phyloP scores from a whole-genome alignment of 2,329 filamentous ascomycete genomes.

The Amauroascus niger region DNA sequence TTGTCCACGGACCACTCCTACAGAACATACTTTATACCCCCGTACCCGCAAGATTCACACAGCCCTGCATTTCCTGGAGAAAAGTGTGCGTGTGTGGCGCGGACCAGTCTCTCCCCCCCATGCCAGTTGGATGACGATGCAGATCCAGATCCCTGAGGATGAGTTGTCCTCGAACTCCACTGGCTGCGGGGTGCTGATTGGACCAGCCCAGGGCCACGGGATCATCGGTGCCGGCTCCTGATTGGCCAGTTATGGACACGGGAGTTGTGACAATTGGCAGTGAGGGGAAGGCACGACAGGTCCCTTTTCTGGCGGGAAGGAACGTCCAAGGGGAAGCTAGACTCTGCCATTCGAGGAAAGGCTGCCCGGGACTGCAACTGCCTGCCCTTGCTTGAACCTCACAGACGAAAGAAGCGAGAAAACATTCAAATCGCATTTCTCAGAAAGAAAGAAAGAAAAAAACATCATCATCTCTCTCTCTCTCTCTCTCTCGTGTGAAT shows the following conservation, averaged over 20 bases:
- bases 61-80: too few relatives aligned
- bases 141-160: slow-evolving; percentile 1
- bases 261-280: slow-evolving; percentile 9
- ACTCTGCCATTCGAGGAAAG: neutral
- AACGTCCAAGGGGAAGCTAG: neutral
- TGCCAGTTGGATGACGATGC: neutral
- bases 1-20: too few relatives aligned
- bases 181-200: neutral
- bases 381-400: neutral
- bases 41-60: too few relatives aligned
- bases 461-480: too few relatives aligned
- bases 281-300: slow-evolving; percentile 1
- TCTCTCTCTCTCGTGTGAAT: neutral
- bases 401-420: too few relatives aligned
- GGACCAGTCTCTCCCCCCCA: neutral
- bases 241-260: slow-evolving; percentile 6
- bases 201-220: slow-evolving; percentile 10
- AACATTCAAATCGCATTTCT: neutral
- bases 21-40: too few relatives aligned
- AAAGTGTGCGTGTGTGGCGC: too few relatives aligned
- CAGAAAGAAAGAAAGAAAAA: too few relatives aligned
- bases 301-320: neutral
- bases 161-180: neutral
- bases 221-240: neutral
- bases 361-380: neutral